Conservation (phyloP, 345 rosid genomes). For the Melastoma malabathricum region DNA sequence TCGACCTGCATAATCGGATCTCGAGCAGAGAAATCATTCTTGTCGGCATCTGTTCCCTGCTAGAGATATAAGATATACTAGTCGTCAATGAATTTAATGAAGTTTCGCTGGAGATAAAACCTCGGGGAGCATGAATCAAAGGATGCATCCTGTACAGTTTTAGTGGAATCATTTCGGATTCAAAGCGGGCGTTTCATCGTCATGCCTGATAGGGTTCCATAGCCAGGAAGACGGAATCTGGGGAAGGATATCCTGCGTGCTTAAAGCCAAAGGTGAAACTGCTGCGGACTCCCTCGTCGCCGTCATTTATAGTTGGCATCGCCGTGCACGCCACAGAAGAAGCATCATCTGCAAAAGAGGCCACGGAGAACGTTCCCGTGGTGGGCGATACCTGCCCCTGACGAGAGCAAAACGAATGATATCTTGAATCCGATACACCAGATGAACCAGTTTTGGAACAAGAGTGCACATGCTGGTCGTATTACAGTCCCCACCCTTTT, state of each 20-base stretch:
- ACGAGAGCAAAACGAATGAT: neutral
- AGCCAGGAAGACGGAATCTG: conserved; percentile 8
- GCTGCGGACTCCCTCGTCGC: conserved; percentile 5
- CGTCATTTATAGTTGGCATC: conserved; percentile 4
- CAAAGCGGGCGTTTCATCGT: neutral
- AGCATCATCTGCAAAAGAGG: conserved; percentile 15
- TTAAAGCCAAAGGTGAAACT: conserved; percentile 16
- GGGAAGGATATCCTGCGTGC: conserved; percentile 7
- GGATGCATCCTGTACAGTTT: too few relatives aligned
- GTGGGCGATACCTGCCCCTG: conserved; percentile 35
- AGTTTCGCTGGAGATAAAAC: neutral
- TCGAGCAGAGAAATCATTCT: conserved; percentile 11
- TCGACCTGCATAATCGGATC: conserved; percentile 20
- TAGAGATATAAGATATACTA: conserved; percentile 9
- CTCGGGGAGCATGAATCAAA: neutral
- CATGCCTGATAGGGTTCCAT: conserved; percentile 26
- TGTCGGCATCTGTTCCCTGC: conserved; percentile 16
- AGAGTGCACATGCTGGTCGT: neutral
- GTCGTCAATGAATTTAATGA: conserved; percentile 5
- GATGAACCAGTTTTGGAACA: neutral
- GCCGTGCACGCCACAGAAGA: conserved; percentile 9
- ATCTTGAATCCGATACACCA: neutral
- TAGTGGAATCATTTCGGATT: neutral
- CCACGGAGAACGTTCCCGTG: conserved; percentile 29
- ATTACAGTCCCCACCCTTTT: neutral